Base-by-base conservation (phyloP, 2,329 filamentous ascomycete genomes). In the Diaporthe helianthi region DNA sequence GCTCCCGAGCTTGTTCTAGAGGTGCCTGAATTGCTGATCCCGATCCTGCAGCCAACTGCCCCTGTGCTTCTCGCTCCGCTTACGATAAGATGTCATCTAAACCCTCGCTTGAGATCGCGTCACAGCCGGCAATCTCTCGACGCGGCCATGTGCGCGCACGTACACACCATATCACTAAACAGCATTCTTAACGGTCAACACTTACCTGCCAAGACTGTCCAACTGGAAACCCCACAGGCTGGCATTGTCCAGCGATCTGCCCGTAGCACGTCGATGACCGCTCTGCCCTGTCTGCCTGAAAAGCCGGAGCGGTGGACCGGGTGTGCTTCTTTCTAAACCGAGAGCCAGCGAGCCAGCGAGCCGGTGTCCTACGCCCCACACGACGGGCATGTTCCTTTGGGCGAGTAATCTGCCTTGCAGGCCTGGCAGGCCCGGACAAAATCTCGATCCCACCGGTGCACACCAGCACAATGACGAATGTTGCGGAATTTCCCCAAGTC, bases 21-120 rank as follows among this genome's bases (percentile, higher is more conserved):
- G n/a, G n/a, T n/a, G n/a, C n/a, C 55, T 47, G 55, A 58, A 13
- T 9, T 33, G n/a, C 54, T 29, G 13, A 29, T n/a, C 2, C 17
- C 9, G 54, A 31, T 4, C 54, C 54, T 60, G 24, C 7, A 19
- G 33, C 33, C 15, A 9, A 3, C n/a, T 4, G 8, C 15, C 8
- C 24, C 3, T 29, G 38, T 15, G 24, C 22, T 12, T 7, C 26
- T 7, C 15, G 15, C 10, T 8, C 38, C 38, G 55, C 7, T 46
- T 44, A 9, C 55, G 19, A 63, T n/a, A 24, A 7, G 15, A 24
- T 49, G 41, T 44, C 44, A 63, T 49, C 24, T n/a, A 36, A 47
- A 47, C 58, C 44, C n/a, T 5, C 41, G 13, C 15, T 29, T 49
- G 44, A 63, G 58, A 63, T 63, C 58, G 41, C 58, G n/a, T 36